These are phyloP conservation scores for Botrytis pseudocinerea DNA, from an alignment of 2,329 filamentous ascomycete genomes.

Conservation along the genomic window DNA sequence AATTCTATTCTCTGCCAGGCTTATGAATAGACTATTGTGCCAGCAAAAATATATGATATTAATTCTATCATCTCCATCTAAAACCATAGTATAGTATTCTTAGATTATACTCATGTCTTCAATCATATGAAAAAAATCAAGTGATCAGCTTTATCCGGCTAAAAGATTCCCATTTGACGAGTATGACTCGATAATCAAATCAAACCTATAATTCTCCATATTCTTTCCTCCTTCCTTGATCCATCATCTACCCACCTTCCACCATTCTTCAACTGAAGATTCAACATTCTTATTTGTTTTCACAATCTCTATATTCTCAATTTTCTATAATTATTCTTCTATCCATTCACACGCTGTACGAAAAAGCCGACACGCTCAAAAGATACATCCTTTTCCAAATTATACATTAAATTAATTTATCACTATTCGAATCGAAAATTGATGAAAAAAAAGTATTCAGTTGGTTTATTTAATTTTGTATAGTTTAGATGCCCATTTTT, in stretches of 20 bases:
- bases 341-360: neutral
- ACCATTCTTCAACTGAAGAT: neutral
- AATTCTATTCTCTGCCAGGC: neutral
- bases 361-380: too few relatives aligned
- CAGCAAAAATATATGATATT: neutral
- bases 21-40: neutral
- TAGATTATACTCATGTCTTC: neutral
- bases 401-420: too few relatives aligned
- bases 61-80: neutral
- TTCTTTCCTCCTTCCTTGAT: neutral
- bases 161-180: rapidly evolving
- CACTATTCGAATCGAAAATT: too few relatives aligned
- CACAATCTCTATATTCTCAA: neutral
- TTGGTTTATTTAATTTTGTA: too few relatives aligned
- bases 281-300: neutral
- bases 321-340: neutral
- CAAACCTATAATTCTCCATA: neutral
- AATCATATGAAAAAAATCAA: neutral
- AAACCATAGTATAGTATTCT: neutral
- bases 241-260: neutral
- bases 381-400: too few relatives aligned
- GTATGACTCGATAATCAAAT: neutral
- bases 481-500: too few relatives aligned
- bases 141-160: neutral
- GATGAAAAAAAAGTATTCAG: too few relatives aligned